Base-by-base conservation (phyloP, 31 red algal genomes). In the Asparagopsis taxiformis region DNA sequence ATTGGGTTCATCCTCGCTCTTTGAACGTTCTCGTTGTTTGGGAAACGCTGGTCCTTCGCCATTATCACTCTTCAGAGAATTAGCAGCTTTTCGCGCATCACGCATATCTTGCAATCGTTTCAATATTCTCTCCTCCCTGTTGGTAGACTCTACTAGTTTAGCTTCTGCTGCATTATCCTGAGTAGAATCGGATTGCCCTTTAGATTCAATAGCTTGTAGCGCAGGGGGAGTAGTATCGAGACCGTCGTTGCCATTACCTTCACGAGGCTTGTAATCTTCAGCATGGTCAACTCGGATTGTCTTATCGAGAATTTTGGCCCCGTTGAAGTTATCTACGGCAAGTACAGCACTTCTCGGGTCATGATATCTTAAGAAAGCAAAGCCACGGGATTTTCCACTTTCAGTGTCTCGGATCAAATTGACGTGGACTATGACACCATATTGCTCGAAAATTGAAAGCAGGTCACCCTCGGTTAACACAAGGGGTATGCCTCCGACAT, bases 301-400 rank as follows among this genome's bases (percentile, higher is more conserved):
- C 4, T 73, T 64, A 33, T 85, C 93, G 20, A 38, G 55, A 19
- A 96, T 46, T 29, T 50, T 36, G 28, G 68, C 55, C 25, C 87
- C 93, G 3, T 75, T 90, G 51, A 96, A 84, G 65, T 96, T 96
- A 49, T 96, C 87, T 17, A 96, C 87, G 0, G 93, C 93, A 3
- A 96, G 49, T 1, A 96, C 77, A 24, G 77, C 63, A 53, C 87
- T 91, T 29, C 88, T 61, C 59, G 74, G 74, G 68, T 96, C 93
- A 26, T 67, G 77, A 61, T 96, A 96, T 8, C 65, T 65, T 31
- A 86, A 56, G 51, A 90, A 96, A 9, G 76, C 86, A 34, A 80
- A 96, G 1, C 93, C 72, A 36, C 73, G 66, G 17, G 75, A 78
- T 51, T 71, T 63, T 17, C 87, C 75, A 17, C 79, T 86, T 10